phyloP scores from a whole-genome alignment of 2,329 filamentous ascomycete species.

The Hypoxylon sp. region DNA sequence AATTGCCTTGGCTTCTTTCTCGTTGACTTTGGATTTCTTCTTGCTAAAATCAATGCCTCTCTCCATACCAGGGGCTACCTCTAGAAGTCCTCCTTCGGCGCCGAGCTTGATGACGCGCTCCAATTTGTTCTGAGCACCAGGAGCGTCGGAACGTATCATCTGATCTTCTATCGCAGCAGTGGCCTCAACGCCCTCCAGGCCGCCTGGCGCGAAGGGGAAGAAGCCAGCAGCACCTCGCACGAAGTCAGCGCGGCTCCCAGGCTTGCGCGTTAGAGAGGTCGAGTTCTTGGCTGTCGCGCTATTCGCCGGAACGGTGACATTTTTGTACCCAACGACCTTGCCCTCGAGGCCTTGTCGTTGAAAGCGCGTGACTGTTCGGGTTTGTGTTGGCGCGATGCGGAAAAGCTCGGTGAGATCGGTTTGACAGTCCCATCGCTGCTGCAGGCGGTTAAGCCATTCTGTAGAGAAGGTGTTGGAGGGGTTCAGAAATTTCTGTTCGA shows the following conservation, averaged over 20 bases:
- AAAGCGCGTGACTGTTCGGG: conserved; percentile 94
- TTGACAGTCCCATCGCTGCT: conserved; percentile 88
- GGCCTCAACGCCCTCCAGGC: conserved; percentile 86
- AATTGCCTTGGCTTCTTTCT: conserved; percentile 73
- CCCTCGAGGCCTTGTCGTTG: conserved; percentile 92
- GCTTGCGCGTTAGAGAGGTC: conserved; percentile 87
- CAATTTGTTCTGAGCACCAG: conserved; percentile 66
- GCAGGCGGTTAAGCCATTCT: conserved; percentile 88
- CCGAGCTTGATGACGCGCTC: conserved; percentile 88
- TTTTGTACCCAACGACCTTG: conserved; percentile 90
- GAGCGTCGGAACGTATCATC: conserved; percentile 65
- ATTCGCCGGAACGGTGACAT: conserved; percentile 90
- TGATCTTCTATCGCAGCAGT: conserved; percentile 87
- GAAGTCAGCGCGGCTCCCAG: conserved; percentile 88
- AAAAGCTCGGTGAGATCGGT: conserved; percentile 87
- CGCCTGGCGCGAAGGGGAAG: conserved; percentile 93
- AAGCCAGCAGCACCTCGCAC: conserved; percentile 93
- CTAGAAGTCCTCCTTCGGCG: conserved; percentile 80
- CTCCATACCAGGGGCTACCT: conserved; percentile 83
- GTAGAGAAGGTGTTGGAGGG: conserved; percentile 84
- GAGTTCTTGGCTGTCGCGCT: conserved; percentile 96
- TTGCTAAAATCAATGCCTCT: conserved; percentile 80
- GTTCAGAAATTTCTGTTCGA: conserved; percentile 82
- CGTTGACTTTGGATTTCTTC: conserved; percentile 66
- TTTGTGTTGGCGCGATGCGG: conserved; percentile 88